Evolutionary conservation across 495 filamentous ascomycete genomes (phyloP), one percentile per base, ranked within the genome.

Genomic region (Xylaria bambusicola): DNA sequence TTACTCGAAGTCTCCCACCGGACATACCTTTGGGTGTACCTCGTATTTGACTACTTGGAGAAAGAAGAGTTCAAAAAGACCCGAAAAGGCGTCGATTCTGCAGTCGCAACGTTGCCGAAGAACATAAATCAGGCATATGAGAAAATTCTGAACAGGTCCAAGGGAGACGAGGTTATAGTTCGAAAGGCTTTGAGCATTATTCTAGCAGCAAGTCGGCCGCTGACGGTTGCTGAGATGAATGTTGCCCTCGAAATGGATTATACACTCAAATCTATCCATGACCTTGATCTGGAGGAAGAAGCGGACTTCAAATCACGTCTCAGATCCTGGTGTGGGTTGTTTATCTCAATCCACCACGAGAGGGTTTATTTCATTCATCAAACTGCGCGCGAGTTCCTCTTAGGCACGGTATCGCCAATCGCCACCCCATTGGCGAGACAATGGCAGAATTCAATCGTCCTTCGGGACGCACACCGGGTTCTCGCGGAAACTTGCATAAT

Each of bases 351-450:
- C 20, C 49, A 68, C 13, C 59, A 75, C 21, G 61, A 57, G 0
- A 70, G 61, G 54, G 44, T 80, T 3, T 80, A 75, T 56, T 52
- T 80, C 1, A 63, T 80, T 35, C 77, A 79, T 49, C 77, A 80
- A 44, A 80, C 77, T 5, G 74, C 73, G 2, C 77, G 64, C 41
- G 73, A 78, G 52, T 77, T 73, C 41, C 59, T 76, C 12, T 57
- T 73, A 59, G 35, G 47, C 15, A 2, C 7, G 31, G 33, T 62
- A n/a, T 33, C 48, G 41, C 35, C 24, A 6, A 6, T 0, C 29
- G 41, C 26, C n/a, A 45, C n/a, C 7, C 44, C 23, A 10, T 8
- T 2, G 10, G 45, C 20, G 15, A 60, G 61, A 52, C 59, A 49
- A 9, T 71, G 66, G 64, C 60, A 66, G 36, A 53, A 73, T 47